These are phyloP conservation scores for Malassezia vespertilionis DNA, from an alignment of 1,284 basidiomycete species.

Conservation along the genomic window DNA sequence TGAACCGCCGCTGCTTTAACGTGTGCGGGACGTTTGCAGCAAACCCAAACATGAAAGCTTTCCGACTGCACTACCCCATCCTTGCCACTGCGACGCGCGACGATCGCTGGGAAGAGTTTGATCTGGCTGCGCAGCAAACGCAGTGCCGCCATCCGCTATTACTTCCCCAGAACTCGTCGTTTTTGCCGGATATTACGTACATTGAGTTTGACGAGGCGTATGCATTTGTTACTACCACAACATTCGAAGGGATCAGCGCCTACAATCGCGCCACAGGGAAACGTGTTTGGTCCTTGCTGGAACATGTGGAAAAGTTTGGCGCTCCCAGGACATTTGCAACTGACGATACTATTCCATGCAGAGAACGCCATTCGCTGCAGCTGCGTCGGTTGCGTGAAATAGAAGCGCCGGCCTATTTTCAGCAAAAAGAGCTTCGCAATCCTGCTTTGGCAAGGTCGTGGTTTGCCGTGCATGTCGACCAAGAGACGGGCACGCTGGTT, in stretches of 20 bases:
- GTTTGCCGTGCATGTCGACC: slow-evolving; percentile 33
- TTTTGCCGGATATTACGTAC: slow-evolving; percentile 35
- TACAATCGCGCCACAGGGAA: slow-evolving; percentile 19
- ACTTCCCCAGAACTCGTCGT: slow-evolving; percentile 17
- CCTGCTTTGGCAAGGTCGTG: slow-evolving; percentile 17
- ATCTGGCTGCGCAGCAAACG: slow-evolving; percentile 19
- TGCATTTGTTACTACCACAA: slow-evolving; percentile 26
- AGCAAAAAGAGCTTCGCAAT: neutral
- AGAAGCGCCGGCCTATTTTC: slow-evolving; percentile 9
- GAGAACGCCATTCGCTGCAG: neutral
- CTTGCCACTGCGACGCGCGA: slow-evolving; percentile 25
- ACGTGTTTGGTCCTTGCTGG: slow-evolving; percentile 25
- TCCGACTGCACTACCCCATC: slow-evolving; percentile 32
- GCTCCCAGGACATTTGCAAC: slow-evolving; percentile 4
- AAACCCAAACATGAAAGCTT: slow-evolving; percentile 21
- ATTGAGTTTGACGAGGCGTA: slow-evolving; percentile 38
- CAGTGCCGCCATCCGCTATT: slow-evolving; percentile 12
- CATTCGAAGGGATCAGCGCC: slow-evolving; percentile 23
- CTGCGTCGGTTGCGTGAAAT: neutral
- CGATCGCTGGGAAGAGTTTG: slow-evolving; percentile 20
- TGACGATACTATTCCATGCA: neutral
- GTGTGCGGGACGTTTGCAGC: slow-evolving; percentile 20
- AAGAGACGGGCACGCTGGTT: slow-evolving; percentile 29
- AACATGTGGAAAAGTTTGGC: slow-evolving; percentile 22
- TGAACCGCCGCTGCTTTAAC: slow-evolving; percentile 26